Percentiles rank a stretch among this genome's conserved stretches.
These are phyloP conservation scores for Pichiaceae sp. DNA, from an alignment of 1,139 yeast genomes.

Conservation along the genomic window DNA sequence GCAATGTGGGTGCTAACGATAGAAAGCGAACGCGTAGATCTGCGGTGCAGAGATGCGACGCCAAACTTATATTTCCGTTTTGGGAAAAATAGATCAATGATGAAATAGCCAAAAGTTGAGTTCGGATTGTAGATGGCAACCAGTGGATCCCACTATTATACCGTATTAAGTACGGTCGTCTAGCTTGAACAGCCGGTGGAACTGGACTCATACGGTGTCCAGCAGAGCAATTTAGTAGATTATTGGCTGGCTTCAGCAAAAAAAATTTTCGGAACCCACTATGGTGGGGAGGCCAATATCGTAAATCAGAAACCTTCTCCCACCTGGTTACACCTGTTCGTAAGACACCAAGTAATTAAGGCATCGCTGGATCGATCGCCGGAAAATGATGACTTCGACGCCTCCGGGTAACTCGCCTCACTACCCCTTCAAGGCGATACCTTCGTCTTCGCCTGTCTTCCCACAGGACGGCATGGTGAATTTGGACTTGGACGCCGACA, in stretches of 20 bases:
- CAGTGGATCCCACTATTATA: too few species aligned
- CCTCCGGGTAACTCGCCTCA: constrained; percentile 2
- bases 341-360: background rate
- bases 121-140: too few species aligned
- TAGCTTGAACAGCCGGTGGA: too few species aligned
- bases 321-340: background rate
- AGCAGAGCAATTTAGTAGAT: too few species aligned
- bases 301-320: background rate
- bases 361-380: constrained; percentile 1
- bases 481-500: background rate
- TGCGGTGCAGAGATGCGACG: background rate
- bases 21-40: background rate
- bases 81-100: background rate
- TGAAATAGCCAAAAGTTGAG: too few species aligned
- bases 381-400: constrained; percentile 21
- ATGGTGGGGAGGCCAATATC: background rate
- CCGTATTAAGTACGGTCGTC: too few species aligned
- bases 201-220: too few species aligned
- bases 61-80: background rate
- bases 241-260: too few species aligned
- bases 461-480: constrained; percentile 1
- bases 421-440: constrained; percentile 2
- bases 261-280: background rate
- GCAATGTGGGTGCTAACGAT: too few species aligned
- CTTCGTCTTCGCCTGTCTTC: constrained; percentile 1